phyloP scores from a whole-genome alignment of 2,329 filamentous ascomycete genomes.

The Apiospora rasikravindrae region DNA sequence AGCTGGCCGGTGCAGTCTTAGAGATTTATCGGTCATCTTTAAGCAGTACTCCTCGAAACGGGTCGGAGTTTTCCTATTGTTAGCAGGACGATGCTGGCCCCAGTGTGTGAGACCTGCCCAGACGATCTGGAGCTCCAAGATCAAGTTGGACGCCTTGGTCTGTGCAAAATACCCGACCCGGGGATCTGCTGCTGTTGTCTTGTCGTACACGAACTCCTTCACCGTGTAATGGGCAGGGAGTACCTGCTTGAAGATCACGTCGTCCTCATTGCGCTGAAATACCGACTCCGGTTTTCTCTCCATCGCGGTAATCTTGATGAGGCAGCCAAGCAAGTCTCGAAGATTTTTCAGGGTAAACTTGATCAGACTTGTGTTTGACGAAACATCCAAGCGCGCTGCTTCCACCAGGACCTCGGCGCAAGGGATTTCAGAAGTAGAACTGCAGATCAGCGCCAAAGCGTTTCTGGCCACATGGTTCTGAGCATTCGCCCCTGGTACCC shows the following conservation, averaged over 20 bases:
- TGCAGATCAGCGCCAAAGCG: constrained; percentile 35
- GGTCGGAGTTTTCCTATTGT: not conserved
- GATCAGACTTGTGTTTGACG: constrained; percentile 25
- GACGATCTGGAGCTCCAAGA: constrained; percentile 26
- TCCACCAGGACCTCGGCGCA: constrained; percentile 33
- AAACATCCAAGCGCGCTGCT: constrained; percentile 34
- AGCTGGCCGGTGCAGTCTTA: constrained; percentile 18
- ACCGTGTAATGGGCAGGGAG: constrained; percentile 33
- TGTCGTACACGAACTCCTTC: constrained; percentile 33
- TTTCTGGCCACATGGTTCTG: constrained; percentile 30
- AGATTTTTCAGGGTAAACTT: constrained; percentile 26
- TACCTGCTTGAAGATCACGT: constrained; percentile 22
- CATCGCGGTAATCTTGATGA: constrained; percentile 30
- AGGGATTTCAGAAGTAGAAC: constrained; percentile 31
- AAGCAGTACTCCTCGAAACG: constrained; percentile 30
- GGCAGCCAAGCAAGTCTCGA: constrained; percentile 31
- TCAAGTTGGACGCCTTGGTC: constrained; percentile 22
- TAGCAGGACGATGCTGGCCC: constrained; percentile 10
- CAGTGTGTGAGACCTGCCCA: constrained; percentile 27
- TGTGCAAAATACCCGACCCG: constrained; percentile 31
- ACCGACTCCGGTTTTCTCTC: constrained; percentile 19
- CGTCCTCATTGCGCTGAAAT: constrained; percentile 6
- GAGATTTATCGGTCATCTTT: constrained; percentile 25
- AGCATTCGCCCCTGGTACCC: not conserved
- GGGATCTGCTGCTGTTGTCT: constrained; percentile 19